phyloP scores from a whole-genome alignment of 176 grass and related monocot genomes.

The Rhynchospora breviuscula region DNA sequence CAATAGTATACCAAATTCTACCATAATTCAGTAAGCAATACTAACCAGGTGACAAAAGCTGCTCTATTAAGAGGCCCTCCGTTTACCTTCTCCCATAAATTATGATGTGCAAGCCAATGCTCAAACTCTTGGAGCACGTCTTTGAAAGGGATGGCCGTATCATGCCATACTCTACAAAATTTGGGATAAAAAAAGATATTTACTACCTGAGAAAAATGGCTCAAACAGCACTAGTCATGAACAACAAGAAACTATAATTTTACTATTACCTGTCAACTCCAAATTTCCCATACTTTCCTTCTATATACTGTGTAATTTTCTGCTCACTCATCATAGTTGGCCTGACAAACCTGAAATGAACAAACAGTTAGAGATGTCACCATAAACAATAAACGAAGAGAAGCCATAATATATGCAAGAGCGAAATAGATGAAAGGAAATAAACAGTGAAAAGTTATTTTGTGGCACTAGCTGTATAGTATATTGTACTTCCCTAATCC shows the following conservation, averaged over 20 bases:
- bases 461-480: constrained; percentile 5
- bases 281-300: constrained; percentile 93
- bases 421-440: constrained; percentile 8
- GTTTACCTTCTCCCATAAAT: constrained; percentile 67
- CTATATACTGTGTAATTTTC: constrained; percentile 74
- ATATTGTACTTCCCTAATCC: not conserved
- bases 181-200: not conserved
- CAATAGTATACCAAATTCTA: not conserved
- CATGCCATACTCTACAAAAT: constrained; percentile 75
- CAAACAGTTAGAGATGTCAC: not conserved
- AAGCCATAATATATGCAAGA: not conserved
- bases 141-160: constrained; percentile 77
- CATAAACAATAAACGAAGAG: not conserved
- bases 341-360: constrained; percentile 59
- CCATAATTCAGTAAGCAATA: constrained; percentile 2
- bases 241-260: constrained; percentile 13
- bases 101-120: constrained; percentile 57
- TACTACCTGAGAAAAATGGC: not conserved
- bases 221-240: constrained; percentile 9
- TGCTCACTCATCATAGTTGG: constrained; percentile 66
- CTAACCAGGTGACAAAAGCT: constrained; percentile 84
- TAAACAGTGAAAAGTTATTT: constrained; percentile 8
- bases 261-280: constrained; percentile 67
- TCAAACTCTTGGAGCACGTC: constrained; percentile 73
- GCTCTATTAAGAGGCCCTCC: constrained; percentile 54